phyloP scores from a whole-genome alignment of 768 basidiomycete species.

The Sutorius australiensis region DNA sequence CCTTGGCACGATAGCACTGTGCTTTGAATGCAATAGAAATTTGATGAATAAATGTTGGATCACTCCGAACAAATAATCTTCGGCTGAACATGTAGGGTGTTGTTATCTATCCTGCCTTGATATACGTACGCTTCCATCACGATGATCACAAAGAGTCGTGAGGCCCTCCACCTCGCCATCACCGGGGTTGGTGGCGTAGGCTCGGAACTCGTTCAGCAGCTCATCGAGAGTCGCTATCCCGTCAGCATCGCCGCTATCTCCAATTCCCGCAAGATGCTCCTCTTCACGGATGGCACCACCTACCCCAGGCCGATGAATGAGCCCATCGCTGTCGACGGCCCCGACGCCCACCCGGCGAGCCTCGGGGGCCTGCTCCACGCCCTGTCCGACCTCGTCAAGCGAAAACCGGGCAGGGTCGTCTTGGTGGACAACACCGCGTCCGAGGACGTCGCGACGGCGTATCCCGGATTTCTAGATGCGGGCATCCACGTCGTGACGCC shows the following conservation, averaged over 20 bases:
- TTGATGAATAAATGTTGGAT: slow-evolving; percentile 3
- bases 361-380: slow-evolving; percentile 38
- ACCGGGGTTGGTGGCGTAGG: slow-evolving; percentile 95
- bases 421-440: slow-evolving; percentile 92
- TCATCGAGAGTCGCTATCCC: slow-evolving; percentile 54
- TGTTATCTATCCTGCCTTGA: background rate
- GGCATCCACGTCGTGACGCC: slow-evolving; percentile 92
- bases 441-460: slow-evolving; percentile 72
- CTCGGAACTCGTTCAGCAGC: slow-evolving; percentile 77
- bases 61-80: background rate
- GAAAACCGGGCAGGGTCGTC: slow-evolving; percentile 51
- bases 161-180: slow-evolving; percentile 60
- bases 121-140: background rate
- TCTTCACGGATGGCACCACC: slow-evolving; percentile 45
- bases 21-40: slow-evolving; percentile 26
- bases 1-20: slow-evolving; percentile 12
- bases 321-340: slow-evolving; percentile 45
- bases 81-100: slow-evolving; percentile 6
- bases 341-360: slow-evolving; percentile 34
- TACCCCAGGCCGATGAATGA: slow-evolving; percentile 38
- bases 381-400: slow-evolving; percentile 43
- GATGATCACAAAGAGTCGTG: slow-evolving; percentile 17
- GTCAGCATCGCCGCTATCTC: slow-evolving; percentile 68
- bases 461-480: slow-evolving; percentile 72
- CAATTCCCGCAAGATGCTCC: slow-evolving; percentile 61